These are phyloP conservation scores for Phytopythium kandeliae DNA, from an alignment of 352 stramenopile genomes.

Conservation along the genomic window DNA sequence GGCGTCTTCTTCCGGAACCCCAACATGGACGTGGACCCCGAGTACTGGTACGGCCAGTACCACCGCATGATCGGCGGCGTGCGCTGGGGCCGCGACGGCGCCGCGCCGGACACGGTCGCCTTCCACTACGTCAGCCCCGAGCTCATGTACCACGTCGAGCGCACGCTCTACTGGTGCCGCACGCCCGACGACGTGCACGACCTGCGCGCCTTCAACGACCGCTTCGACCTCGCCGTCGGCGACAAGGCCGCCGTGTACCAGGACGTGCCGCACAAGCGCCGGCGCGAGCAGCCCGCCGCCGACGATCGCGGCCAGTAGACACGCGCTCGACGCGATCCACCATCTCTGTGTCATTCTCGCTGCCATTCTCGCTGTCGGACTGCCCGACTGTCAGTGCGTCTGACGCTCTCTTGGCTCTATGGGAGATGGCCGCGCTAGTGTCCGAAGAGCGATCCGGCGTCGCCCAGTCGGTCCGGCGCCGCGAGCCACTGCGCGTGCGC, in stretches of 20 bases:
- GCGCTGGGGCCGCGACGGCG: slow-evolving; percentile 35
- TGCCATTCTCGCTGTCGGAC: too few species aligned
- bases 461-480: slow-evolving; percentile 37
- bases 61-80: slow-evolving; percentile 67
- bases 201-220: slow-evolving; percentile 46
- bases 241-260: slow-evolving; percentile 40
- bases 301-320: neutral
- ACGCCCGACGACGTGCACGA: slow-evolving; percentile 33
- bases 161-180: slow-evolving; percentile 65
- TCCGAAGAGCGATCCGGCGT: slow-evolving; percentile 48
- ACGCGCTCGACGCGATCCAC: too few species aligned
- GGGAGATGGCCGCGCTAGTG: neutral
- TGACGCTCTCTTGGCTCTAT: neutral
- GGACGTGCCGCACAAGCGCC: slow-evolving; percentile 18
- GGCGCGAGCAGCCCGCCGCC: neutral
- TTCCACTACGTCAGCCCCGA: slow-evolving; percentile 72
- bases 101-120: slow-evolving; percentile 57
- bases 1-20: slow-evolving; percentile 59
- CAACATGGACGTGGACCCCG: slow-evolving; percentile 23
- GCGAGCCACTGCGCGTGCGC: slow-evolving; percentile 37
- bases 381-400: too few species aligned
- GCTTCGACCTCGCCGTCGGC: slow-evolving; percentile 42
- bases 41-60: slow-evolving; percentile 75
- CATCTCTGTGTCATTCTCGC: slow-evolving; percentile 3
- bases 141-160: slow-evolving; percentile 80